Base-by-base conservation (phyloP, 2,329 filamentous ascomycete species). In the Diaporthe amygdali region DNA sequence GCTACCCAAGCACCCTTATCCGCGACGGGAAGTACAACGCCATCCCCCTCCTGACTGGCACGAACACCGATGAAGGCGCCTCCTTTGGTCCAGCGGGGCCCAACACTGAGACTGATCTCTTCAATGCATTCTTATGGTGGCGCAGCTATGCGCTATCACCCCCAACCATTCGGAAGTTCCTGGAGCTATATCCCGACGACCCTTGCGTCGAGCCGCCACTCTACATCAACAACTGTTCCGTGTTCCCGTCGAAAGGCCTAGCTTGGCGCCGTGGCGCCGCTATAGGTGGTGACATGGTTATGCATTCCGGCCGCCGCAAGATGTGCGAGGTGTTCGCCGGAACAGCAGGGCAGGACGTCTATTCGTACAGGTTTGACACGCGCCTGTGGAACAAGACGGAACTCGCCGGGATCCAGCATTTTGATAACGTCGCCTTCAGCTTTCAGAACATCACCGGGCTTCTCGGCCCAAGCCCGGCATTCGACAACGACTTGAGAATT, bases 331-430 rank as follows among this genome's bases (percentile, higher is more conserved):
- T 83, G 2, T 86, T 81, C 70, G 75, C 83, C 0, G 69, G 71
- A 0, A 72, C 74, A 5, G 78, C 75, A 0, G 77, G 77, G 1
- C 73, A 79, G 22, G 71, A 79, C 5, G 83, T 86, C 0, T 87
- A 82, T 73, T 85, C 83, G 71, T 88, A 87, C 77, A 83, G 85
- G 2, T 87, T 87, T 69, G 85, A 87, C 74, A 84, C 85, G 69
- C 78, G 79, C n/a, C 77, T 81, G 27, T 86, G 83, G 79, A 81
- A 83, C 71, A 79, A 81, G 8, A 74, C 75, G 3, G 79, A 79
- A 17, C 81, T 82, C 72, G 80, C 81, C 9, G 84, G 84, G 2
- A 81, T 84, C 22, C 81, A 81, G 69, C 86, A 88, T 72, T 87
- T 86, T 67, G 80, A 81, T 74, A 87, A 87, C 61, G 85, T 86